phyloP scores from a whole-genome alignment of 768 basidiomycete genomes.

The Panellus pusillus region DNA sequence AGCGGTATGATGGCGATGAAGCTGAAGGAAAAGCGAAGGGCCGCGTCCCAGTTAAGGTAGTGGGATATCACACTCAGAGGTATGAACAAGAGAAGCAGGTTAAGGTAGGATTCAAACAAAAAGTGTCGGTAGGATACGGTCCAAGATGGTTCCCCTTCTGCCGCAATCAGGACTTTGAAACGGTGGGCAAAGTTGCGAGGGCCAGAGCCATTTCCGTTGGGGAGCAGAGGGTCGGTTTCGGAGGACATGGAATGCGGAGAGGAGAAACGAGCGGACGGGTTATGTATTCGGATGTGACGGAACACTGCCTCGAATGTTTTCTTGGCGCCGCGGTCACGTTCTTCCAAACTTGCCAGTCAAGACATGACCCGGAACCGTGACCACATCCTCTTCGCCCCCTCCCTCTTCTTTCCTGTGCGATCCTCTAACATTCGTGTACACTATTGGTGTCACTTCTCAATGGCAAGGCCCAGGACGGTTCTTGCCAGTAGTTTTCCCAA shows the following conservation, averaged over 20 bases:
- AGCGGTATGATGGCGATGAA: constrained; percentile 86
- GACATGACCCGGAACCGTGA: no score
- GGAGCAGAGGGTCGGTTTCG: constrained; percentile 52
- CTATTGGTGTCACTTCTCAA: no score
- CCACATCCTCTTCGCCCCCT: no score
- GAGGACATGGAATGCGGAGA: constrained; percentile 33
- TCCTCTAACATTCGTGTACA: no score
- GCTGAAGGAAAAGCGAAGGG: constrained; percentile 69
- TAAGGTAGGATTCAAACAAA: constrained; percentile 67
- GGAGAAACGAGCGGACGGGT: constrained; percentile 10
- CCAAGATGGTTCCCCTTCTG: constrained; percentile 68
- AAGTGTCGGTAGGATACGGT: constrained; percentile 56
- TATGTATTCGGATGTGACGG: background rate
- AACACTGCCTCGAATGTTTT: background rate
- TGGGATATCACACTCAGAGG: constrained; percentile 71
- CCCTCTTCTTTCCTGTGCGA: no score
- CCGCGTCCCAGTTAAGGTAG: constrained; percentile 59
- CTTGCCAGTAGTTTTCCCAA: no score
- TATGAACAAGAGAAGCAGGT: constrained; percentile 76
- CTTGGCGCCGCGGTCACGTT: background rate
- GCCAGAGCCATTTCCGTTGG: constrained; percentile 35
- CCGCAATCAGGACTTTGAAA: constrained; percentile 43
- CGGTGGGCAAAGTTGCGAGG: constrained; percentile 33
- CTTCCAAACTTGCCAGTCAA: no score
- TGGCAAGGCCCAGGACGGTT: no score